A percentile compares a stretch with the other conserved stretches of the same genome.
Conservation (phyloP, 345 rosid species). For the Clarkia xantiana region DNA sequence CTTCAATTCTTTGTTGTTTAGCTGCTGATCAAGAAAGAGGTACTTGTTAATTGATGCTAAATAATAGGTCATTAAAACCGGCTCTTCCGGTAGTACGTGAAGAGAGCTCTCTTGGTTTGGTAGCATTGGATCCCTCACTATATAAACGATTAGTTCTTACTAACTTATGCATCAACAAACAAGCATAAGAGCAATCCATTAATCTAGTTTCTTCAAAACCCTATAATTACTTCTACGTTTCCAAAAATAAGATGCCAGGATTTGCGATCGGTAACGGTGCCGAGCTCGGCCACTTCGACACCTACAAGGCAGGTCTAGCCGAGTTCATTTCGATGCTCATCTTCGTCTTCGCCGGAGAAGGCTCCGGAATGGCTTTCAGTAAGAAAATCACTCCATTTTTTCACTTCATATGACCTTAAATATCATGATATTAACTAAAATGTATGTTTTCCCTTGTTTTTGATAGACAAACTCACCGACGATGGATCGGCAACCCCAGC, state of each 20-base stretch:
- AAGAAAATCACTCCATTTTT: conserved; percentile 8
- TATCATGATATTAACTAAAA: neutral
- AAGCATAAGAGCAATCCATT: neutral
- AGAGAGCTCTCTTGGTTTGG: no score
- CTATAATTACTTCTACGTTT: neutral
- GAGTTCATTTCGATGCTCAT: conserved; percentile 60
- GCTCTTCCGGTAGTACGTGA: neutral
- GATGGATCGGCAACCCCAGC: conserved; percentile 39
- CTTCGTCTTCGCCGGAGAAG: conserved; percentile 66
- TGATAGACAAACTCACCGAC: conserved; percentile 40
- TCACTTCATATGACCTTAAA: neutral
- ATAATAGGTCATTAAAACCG: neutral
- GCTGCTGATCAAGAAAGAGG: no score
- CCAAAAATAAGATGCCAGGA: conserved; percentile 27
- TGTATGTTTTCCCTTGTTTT: neutral
- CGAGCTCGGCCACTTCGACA: conserved; percentile 30
- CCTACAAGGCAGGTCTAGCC: conserved; percentile 44
- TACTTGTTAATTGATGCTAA: no score
- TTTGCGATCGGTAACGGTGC: conserved; percentile 35
- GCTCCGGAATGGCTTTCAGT: conserved; percentile 67
- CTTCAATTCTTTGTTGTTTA: no score
- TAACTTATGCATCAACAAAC: neutral
- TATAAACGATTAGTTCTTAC: neutral
- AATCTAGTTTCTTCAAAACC: no score
- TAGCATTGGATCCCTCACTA: neutral